Evolutionary conservation across 2,329 filamentous ascomycete genomes (phyloP), one percentile per base, ranked within the genome.

Genomic region (Aspergillus brasiliensis): DNA sequence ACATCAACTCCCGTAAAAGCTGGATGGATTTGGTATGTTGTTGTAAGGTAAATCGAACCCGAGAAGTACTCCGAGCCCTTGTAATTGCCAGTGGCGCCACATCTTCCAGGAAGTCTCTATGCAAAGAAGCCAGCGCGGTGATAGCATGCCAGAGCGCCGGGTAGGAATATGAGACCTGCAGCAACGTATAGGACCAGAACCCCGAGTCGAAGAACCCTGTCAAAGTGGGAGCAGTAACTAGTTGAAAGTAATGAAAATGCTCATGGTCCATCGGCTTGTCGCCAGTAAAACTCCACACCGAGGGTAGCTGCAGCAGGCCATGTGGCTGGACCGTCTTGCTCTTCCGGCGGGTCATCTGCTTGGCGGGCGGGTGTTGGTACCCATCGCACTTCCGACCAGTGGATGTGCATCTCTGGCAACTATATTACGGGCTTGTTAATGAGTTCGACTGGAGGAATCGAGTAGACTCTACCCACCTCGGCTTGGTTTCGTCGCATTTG

Each of bases 131-230:
- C 13, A 58, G 38, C 2, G 56, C 56, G 17, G n/a, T 23, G 13
- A 58, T 58, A 3, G 27, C 47, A 27, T 52, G 56, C 56, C 56
- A 51, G 1, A 58, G 47, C 4, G 56, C 56, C 3, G 56, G 56
- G 11, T 52, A 58, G 10, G 27, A 27, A 13, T 58, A 48, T 2
- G 56, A 51, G 7, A 47, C 19, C 25, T 49, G 46, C 15, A 19
- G 46, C 25, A 49, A 17, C 4, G 6, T n/a, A 8, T 31, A 49
- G 17, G 23, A 47, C 25, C 42, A 47, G 25, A 56, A 37, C 1
- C 42, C 53, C 4, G 28, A 25, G 17, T 56, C 25, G n/a, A 34
- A 56, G 10, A 21, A 27, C 0, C 27, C 53, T 4, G 42, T 10
- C 27, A 56, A 27, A 19, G n/a, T 25, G 11, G 27, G 17, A 17